Conservation (phyloP, 208 protist genomes). For the Zelonia costaricensis region DNA sequence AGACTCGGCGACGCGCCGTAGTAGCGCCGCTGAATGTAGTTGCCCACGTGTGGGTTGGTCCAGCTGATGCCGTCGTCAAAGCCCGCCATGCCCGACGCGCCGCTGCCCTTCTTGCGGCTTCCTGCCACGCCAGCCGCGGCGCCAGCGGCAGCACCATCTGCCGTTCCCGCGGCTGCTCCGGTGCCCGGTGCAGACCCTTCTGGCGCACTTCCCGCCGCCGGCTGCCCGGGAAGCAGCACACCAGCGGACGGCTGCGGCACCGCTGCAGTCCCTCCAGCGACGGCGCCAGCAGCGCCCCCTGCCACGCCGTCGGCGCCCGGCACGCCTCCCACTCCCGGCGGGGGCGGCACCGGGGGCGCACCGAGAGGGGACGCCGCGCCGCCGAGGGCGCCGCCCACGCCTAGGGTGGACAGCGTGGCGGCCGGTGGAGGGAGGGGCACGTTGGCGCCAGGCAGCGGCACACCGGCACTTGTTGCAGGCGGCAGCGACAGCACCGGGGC, state of each 20-base stretch:
- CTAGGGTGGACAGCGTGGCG: slow-evolving; percentile 22
- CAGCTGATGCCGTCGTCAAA: slow-evolving; percentile 38
- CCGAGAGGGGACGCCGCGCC: background rate
- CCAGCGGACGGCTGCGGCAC: background rate
- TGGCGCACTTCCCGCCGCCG: too few relatives aligned
- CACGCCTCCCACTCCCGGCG: background rate
- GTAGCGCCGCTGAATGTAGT: slow-evolving; percentile 89
- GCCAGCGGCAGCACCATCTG: background rate
- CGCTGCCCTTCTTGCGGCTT: background rate
- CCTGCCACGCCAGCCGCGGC: background rate
- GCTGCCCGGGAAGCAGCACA: too few relatives aligned
- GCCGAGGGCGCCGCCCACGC: slow-evolving; percentile 23
- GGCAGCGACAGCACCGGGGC: slow-evolving; percentile 8
- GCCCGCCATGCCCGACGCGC: background rate
- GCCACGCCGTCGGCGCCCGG: background rate
- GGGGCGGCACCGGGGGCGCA: background rate
- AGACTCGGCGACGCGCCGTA: slow-evolving; percentile 84
- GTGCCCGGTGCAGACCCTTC: background rate
- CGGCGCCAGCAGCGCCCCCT: background rate
- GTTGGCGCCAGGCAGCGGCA: background rate
- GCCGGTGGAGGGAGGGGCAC: slow-evolving; percentile 7
- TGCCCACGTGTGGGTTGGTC: slow-evolving; percentile 86
- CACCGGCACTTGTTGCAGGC: background rate
- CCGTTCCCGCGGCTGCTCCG: background rate
- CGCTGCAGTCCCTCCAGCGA: too few relatives aligned